Conservation (phyloP, 2,329 filamentous ascomycete species). For the Penicillium griseofulvum region DNA sequence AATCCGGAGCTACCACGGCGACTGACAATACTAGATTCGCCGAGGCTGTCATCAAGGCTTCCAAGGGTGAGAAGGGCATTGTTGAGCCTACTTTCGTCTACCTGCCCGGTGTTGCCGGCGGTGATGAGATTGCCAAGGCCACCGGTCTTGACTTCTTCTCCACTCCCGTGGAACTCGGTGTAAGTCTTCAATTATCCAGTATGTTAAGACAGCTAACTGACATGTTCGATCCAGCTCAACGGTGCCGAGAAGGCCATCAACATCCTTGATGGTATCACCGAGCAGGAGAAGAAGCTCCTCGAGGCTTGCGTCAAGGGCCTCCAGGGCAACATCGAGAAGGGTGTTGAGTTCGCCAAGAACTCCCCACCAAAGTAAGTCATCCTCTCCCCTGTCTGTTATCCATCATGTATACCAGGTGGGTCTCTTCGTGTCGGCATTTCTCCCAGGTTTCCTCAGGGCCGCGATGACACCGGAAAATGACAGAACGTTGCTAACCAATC, state of each 20-base stretch:
- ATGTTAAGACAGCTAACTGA: constrained; percentile 22
- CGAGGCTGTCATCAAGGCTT: constrained; percentile 86
- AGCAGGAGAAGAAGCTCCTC: constrained; percentile 86
- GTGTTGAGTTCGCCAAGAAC: constrained; percentile 83
- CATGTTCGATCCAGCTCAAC: constrained; percentile 57
- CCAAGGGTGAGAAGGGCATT: constrained; percentile 85
- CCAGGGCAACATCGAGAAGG: constrained; percentile 92
- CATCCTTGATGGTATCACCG: constrained; percentile 71
- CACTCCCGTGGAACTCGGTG: constrained; percentile 89
- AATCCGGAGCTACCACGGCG: constrained; percentile 3
- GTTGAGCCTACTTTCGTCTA: constrained; percentile 96
- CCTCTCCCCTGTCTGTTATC: constrained; percentile 27
- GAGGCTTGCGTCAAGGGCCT: constrained; percentile 72
- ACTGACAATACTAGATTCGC: constrained; percentile 65
- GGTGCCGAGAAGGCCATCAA: constrained; percentile 85
- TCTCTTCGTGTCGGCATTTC: constrained; percentile 9
- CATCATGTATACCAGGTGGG: constrained; percentile 9
- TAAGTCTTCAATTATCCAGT: constrained; percentile 52
- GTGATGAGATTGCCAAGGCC: constrained; percentile 78
- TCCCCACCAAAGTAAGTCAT: constrained; percentile 78
- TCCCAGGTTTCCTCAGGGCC: constrained; percentile 4
- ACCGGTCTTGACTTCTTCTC: constrained; percentile 93
- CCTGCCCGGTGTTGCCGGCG: constrained; percentile 83
- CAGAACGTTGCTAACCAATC: constrained; percentile 38
- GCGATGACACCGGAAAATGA: constrained; percentile 18